Evolutionary conservation across 2,329 filamentous ascomycete genomes (phyloP), one percentile per base, ranked within the genome.

Genomic region (Aspergillus sp.): DNA sequence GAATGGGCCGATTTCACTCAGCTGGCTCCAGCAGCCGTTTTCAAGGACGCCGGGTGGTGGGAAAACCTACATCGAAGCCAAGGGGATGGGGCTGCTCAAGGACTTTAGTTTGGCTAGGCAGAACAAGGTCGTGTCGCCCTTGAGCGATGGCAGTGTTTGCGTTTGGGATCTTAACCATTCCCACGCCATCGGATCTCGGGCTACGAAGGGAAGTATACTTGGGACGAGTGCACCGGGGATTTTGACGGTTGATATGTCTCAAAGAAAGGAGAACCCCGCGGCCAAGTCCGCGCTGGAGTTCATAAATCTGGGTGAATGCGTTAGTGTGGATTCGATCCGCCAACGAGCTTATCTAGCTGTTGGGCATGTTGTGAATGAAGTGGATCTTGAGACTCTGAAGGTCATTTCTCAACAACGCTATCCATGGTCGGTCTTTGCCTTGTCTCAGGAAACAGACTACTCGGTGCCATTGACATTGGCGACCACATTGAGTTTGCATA

Each of bases 121-220:
- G 17, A 79, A 84, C 23, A 79, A 87, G 54, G 86, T 90, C 0
- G 82, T 96, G 15, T 88, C 89, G 0, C 91, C 92, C 2, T 78
- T 96, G 7, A 91, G 96, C 57, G 90, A 97, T 69, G 92, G 92
- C 0, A 91, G 90, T 52, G 83, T 97, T n/a, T 90, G 88, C 65
- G 75, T 96, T 6, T 97, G 92, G 92, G 90, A 96, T 68, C 78
- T 90, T 51, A 85, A 82, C 55, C 68, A 71, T 56, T 72, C 71
- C 3, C 70, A 74, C 56, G 63, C 62, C 1, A 62, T 64, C 19
- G 64, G 63, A 5, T 69, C 70, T 2, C 65, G 63, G 11, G 61
- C 65, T 19, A 83, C 83, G 1, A 82, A 80, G 31, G 76, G 77
- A 48, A 83, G 80, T 3, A 84, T 95, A 33, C 64, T 90, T 11